Base-by-base conservation (phyloP, 768 basidiomycete genomes). In the Royoungia palumana region DNA sequence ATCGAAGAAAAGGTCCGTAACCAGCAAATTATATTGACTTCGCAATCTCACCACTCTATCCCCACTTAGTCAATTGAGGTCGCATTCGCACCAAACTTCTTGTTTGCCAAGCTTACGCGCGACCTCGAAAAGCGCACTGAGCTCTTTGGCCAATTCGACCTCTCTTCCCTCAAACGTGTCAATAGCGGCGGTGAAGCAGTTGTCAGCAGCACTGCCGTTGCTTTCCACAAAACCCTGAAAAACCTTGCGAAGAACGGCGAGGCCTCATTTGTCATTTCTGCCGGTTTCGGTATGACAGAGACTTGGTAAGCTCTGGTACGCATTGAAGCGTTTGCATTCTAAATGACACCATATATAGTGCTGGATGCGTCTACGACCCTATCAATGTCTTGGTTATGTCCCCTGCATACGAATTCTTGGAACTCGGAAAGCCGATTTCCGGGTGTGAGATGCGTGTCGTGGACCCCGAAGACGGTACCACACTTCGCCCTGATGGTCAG, bases 151-250 rank as follows among this genome's bases (percentile, higher is more conserved):
- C 42, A 49, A 2, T 57, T 75, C 17, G 60, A 73, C 50, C 65
- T 75, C 4, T 62, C 69, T 6, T 59, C 57, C 7, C 56, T 75
- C 25, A 58, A 44, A 35, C 65, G 64, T 4, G 55, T 75, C 27
- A 73, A 73, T 53, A 70, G 72, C 12, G 74, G 74, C 19, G 74
- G 74, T 27, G 74, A 75, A 52, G 64, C 74, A 1, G 70, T 73
- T 0, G 72, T 74, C 11, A 64, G 68, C 20, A 65, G 51, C 24
- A 72, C 70, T 5, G 74, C 72, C 2, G 53, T 70, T 11, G 67
- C 66, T 14, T 72, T 75, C 49, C 58, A 61, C n/a, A 63, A 57
- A 21, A 65, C 58, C 6, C 56, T 75, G 12, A 57, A 63, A 22
- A 63, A 48, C 28, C 59, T 64, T 7, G 51, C 58, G 5, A 63